These are phyloP conservation scores for Talaromyces sp. DNA, from an alignment of 2,329 filamentous ascomycete genomes.

Conservation along the genomic window DNA sequence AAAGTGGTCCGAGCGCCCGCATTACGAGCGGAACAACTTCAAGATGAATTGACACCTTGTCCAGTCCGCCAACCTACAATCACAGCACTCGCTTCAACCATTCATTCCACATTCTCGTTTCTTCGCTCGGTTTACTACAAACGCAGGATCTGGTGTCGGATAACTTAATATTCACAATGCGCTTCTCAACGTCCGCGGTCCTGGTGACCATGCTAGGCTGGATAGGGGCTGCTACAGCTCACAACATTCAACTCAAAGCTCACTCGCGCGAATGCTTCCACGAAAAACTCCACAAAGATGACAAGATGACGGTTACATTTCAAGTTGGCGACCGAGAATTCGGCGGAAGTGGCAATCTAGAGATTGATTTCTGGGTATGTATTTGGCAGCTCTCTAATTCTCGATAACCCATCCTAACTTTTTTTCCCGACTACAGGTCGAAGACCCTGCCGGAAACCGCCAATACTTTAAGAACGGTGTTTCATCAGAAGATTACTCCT, in stretches of 20 bases:
- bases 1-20: slow-evolving; percentile 17
- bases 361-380: slow-evolving; percentile 96
- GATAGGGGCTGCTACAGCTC: slow-evolving; percentile 65
- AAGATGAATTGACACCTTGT: slow-evolving; percentile 17
- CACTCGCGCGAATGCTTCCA: slow-evolving; percentile 98
- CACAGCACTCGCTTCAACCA: background rate
- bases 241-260: slow-evolving; percentile 93
- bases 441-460: slow-evolving; percentile 71
- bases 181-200: slow-evolving; percentile 39
- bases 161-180: slow-evolving; percentile 32
- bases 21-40: slow-evolving; percentile 3
- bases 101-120: background rate
- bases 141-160: background rate
- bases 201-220: slow-evolving; percentile 54
- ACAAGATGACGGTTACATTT: slow-evolving; percentile 98
- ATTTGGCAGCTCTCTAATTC: background rate
- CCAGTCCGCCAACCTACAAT: background rate
- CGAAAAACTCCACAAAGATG: slow-evolving; percentile 85
- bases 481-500: slow-evolving; percentile 89
- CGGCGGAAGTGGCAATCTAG: slow-evolving; percentile 87
- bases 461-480: slow-evolving; percentile 76
- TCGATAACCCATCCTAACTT: background rate
- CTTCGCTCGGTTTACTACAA: background rate
- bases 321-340: slow-evolving; percentile 97
- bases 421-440: slow-evolving; percentile 56